Base-by-base conservation (phyloP, 345 rosid species). In the Arabidopsis suecica region DNA sequence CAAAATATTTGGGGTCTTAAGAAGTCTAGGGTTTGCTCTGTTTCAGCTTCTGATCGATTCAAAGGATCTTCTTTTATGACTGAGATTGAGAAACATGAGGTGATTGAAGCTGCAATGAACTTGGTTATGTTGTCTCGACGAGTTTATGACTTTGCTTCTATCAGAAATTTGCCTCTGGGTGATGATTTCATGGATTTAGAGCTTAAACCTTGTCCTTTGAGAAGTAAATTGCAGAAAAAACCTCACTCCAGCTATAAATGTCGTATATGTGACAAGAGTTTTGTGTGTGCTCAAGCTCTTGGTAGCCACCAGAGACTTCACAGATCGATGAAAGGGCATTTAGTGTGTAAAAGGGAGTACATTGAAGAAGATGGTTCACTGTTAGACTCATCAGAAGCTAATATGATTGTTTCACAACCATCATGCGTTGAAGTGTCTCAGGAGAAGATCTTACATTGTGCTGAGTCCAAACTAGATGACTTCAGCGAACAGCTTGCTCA, bases 81-180 rank as follows among this genome's bases (percentile, higher is more conserved):
- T 68, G 69, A 53, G 41, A 53, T 7, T 42, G 79, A 76, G 65
- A 1, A 42, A 69, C 49, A 6, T 30, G 79, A 76, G 50, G 50
- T 68, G 49, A 36, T 3, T 51, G 64, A 68, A 53, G 79, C 74
- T 68, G 79, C 79, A 14, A 12, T 53, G 50, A 69, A 36, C 64
- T 61, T 76, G 50, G 57, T 68, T 61, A 42, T 76, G 69, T n/a
- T 76, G 6, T 69, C 74, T 33, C 13, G 51, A 53, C 22, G 40
- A 61, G 65, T 55, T 68, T 6, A 68, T 54, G 62, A 38, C 61
- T 53, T 54, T 69, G 56, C 6, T 53, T 28, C 57, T 10, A 9
- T 33, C 5, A 65, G 18, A 32, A 47, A 47, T 9, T 57, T 33
- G 20, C 38, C 28, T 65, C 40, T 4, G 1, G 40, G 9, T 45